Base-by-base conservation (phyloP, 805 yeast species). In the Candida gorgasii region DNA sequence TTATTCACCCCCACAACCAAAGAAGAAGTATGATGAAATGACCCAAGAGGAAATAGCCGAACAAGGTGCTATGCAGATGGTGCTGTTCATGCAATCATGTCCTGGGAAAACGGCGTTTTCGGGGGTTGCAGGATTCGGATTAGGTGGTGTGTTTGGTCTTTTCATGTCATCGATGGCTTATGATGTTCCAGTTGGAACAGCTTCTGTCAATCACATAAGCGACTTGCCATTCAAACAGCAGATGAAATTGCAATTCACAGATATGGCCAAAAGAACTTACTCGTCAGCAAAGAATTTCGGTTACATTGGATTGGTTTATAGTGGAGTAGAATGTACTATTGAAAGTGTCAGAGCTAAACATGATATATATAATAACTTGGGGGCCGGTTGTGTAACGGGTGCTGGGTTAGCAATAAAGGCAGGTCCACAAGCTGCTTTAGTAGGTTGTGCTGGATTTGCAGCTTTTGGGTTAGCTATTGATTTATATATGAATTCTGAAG, bases 401-500 rank as follows among this genome's bases (percentile, higher is more conserved):
- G 99, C 96, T 24, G 97, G 96, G 0, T 75, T 93, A 40, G 95
- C 97, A 1, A 76, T 86, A 52, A 88, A 86, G 59, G 80, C 93
- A 36, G 99, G 99, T 1, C 99, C 99, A 1, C 89, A 84, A 54
- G 95, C 96, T 20, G 93, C 96, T 0, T 54, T 82, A 18, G 61
- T 90, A 45, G 99, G 99, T 1, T 93, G 98, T 73, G 97, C 95
- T 19, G 99, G 97, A 7, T 93, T 93, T 69, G 97, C 98, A 2
- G 96, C 93, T 6, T 93, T 93, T 62, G 84, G 95, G 43, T 82
- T 89, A 3, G 96, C 95, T 5, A 80, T 90, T 45, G 97, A 90
- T 59, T 61, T 86, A 51, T 90, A 90, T 55, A 76, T 90, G 84
- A 78, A 90, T 53, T 80, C 86, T 53, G 97, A 89, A 52, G 76